Base-by-base conservation (phyloP, 1,284 basidiomycete species). In the Baeospora myosura region DNA sequence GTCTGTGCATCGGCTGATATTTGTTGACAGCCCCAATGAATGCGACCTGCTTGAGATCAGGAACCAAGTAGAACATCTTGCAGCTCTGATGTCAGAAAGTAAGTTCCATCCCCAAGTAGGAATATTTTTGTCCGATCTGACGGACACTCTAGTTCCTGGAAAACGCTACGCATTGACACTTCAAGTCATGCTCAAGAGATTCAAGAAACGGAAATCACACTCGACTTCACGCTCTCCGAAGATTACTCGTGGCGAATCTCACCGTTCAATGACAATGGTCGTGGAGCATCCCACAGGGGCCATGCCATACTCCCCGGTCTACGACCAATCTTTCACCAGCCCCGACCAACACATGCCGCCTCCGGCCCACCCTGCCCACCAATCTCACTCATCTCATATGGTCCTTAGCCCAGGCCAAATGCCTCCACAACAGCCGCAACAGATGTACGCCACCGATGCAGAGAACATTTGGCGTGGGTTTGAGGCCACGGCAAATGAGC, bases 111-210 rank as follows among this genome's bases (percentile, higher is more conserved):
- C 52, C 26, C 23, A 23, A 14, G 17, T 8, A 41, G 35, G 14
- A 17, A 42, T 11, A 36, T 40, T 45, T 33, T 47, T 12, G 36
- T 45, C 11, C 47, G 6, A 20, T 38, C 47, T 50, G 16, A 37
- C 35, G 40, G 50, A 54, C 35, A 26, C 43, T 17, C 11, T 42
- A 90, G 89, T 92, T 48, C 89, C 91, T 14, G 90, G 88, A 11
- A 88, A 88, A 52, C 78, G 91, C 42, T 95, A 94, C 53, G 90
- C 90, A 8, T 63, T 90, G 39, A 93, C 88, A 2, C 68, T 95
- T 14, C 84, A 89, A 49, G 64, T 93, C 21, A 94, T 94, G 79
- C 60, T 94, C 40, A 88, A 89, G 54, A 74, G 84, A 47, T 81
- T 84, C 21, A 76, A 80, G 52, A 82, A 78, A 48, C 76, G 81